Conservation (phyloP, 768 basidiomycete genomes). For the Russula emetica region DNA sequence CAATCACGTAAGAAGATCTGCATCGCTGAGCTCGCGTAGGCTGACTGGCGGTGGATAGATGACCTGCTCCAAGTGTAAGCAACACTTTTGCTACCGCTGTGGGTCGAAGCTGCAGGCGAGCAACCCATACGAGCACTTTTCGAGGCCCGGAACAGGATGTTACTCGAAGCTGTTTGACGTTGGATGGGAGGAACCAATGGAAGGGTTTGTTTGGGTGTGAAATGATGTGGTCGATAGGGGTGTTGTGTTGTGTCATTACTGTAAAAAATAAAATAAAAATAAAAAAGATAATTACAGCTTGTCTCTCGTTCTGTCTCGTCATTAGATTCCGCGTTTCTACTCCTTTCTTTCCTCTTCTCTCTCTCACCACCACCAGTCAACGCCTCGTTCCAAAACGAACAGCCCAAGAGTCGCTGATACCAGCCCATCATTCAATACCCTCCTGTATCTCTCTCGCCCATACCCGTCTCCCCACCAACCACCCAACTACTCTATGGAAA, state of each 20-base stretch:
- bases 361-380: constrained; percentile 10
- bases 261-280: not conserved
- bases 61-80: constrained; percentile 68
- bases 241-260: not conserved
- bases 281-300: not conserved
- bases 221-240: constrained; percentile 10
- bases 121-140: constrained; percentile 70
- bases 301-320: constrained; percentile 2
- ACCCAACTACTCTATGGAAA: constrained; percentile 65
- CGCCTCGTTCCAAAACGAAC: constrained; percentile 25
- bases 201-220: constrained; percentile 36
- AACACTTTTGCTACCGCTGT: constrained; percentile 83
- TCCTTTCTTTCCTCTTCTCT: constrained; percentile 25
- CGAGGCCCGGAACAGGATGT: constrained; percentile 47
- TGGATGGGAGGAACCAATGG: constrained; percentile 41
- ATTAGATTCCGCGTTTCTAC: constrained; percentile 20
- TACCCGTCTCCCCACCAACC: constrained; percentile 25
- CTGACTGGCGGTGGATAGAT: constrained; percentile 45
- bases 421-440: constrained; percentile 27
- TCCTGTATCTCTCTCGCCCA: constrained; percentile 29
- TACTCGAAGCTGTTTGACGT: constrained; percentile 66
- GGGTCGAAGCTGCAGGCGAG: constrained; percentile 46
- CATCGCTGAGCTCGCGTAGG: not conserved
- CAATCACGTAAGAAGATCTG: constrained; percentile 61
- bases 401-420: constrained; percentile 26